phyloP scores from a whole-genome alignment of 805 yeast species.

The Candida quercuum region DNA sequence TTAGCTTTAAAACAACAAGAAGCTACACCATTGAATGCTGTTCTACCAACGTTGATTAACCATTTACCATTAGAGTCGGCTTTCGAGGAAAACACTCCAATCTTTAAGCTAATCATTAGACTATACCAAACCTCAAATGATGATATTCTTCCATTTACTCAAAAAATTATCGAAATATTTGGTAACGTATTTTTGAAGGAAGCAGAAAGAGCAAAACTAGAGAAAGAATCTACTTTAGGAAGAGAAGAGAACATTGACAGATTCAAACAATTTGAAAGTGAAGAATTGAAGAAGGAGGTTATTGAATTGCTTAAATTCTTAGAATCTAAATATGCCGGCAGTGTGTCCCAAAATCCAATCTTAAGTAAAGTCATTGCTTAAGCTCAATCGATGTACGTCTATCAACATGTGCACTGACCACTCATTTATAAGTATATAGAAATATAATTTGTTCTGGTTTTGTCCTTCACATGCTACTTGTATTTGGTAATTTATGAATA shows the following conservation, averaged over 20 bases:
- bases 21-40: constrained; percentile 71
- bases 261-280: constrained; percentile 71
- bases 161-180: constrained; percentile 60
- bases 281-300: constrained; percentile 59
- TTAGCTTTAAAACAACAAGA: constrained; percentile 69
- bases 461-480: no score
- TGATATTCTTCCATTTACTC: constrained; percentile 48
- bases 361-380: constrained; percentile 28
- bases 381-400: no score
- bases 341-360: constrained; percentile 43
- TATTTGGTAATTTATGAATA: no score
- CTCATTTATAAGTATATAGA: no score
- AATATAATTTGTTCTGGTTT: no score
- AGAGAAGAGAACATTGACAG: constrained; percentile 79
- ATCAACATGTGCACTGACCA: no score
- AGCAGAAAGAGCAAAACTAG: constrained; percentile 62
- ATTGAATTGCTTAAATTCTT: constrained; percentile 68
- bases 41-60: constrained; percentile 65
- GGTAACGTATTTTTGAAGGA: constrained; percentile 71
- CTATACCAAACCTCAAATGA: constrained; percentile 62
- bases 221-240: constrained; percentile 72
- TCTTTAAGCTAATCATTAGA: constrained; percentile 69
- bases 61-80: constrained; percentile 87
- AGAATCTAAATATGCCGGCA: constrained; percentile 58
- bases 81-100: constrained; percentile 88